These are phyloP conservation scores for Diaporthe ampelina DNA, from an alignment of 2,329 filamentous ascomycete species.

Conservation along the genomic window DNA sequence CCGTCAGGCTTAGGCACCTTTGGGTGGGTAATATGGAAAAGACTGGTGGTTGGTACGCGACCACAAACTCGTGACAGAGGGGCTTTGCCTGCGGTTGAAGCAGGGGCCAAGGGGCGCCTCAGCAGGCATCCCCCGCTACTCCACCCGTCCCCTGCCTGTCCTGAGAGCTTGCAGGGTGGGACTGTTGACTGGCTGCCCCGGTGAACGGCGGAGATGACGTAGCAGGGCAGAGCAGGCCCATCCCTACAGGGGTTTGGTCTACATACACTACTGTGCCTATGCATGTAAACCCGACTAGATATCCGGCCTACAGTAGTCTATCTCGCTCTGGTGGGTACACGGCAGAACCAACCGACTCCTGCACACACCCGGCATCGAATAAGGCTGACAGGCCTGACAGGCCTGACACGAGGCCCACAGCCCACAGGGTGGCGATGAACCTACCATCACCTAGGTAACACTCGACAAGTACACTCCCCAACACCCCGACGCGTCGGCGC, in stretches of 20 bases:
- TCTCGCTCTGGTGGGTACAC: neutral
- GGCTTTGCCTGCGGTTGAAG: slow-evolving; percentile 5
- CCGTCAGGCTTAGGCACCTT: slow-evolving; percentile 5
- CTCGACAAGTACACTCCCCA: neutral
- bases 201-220: slow-evolving; percentile 37
- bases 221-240: slow-evolving; percentile 24
- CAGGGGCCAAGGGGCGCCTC: neutral
- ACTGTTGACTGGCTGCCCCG: slow-evolving; percentile 40
- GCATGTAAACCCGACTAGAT: too few species aligned
- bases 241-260: neutral
- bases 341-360: neutral
- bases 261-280: too few species aligned
- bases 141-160: neutral
- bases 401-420: neutral
- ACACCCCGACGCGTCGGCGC: neutral
- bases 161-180: slow-evolving; percentile 22
- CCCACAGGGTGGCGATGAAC: neutral
- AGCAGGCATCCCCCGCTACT: slow-evolving; percentile 27
- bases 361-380: neutral
- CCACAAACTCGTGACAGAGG: slow-evolving; percentile 29
- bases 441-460: neutral
- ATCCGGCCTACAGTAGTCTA: neutral
- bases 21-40: slow-evolving; percentile 24
- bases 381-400: slow-evolving; percentile 29
- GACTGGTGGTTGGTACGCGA: slow-evolving; percentile 25